Base-by-base conservation (phyloP, 1,284 basidiomycete species). In the Ganoderma sinense region DNA sequence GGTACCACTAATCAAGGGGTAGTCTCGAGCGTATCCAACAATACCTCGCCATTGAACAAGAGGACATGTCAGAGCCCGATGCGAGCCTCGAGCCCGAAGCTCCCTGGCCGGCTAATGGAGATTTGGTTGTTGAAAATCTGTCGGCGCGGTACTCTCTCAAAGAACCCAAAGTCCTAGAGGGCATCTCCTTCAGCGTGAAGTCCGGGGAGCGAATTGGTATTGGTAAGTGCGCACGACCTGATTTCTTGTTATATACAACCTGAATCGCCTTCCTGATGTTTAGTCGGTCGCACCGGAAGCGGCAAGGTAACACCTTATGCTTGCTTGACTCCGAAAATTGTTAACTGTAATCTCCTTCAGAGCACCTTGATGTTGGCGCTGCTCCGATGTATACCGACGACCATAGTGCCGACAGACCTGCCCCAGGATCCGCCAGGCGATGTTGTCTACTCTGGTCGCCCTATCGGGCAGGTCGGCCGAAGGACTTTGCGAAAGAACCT, bases 11-110 rank as follows among this genome's bases (percentile, higher is more conserved):
- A 72, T 45, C 13, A 29, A 29, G 5, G 13, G n/a, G 39, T 69
- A 91, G 90, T 76, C 83, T 95, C 71, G 93, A 95, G 78, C 88
- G 94, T 39, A 90, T 95, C 65, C 87, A 92, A 75, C 87, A 87
- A 36, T 95, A 94, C 76, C 79, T 93, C 59, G 79, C 83, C 16
- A 92, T 94, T 67, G 92, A 93, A 66, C 91, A 94, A 77, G 94
- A 95, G 77, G 87, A 87, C 1, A 82, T 84, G 66, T 60, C 39
- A 3, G 59, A 60, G 13, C 61, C 40, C 39, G 23, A 5, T 23
- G 7, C 16, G 11, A 33, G 13, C 11, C 76, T 86, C 0, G 84
- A 84, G 0, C 77, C 82, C 31, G 76, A 78, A 16, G 88, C 88
- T 13, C 69, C 31, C 56, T 95, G 94, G 93, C 94, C 94, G 0